phyloP scores from a whole-genome alignment of 73 alveolate species.

The Halteria grandinella region DNA sequence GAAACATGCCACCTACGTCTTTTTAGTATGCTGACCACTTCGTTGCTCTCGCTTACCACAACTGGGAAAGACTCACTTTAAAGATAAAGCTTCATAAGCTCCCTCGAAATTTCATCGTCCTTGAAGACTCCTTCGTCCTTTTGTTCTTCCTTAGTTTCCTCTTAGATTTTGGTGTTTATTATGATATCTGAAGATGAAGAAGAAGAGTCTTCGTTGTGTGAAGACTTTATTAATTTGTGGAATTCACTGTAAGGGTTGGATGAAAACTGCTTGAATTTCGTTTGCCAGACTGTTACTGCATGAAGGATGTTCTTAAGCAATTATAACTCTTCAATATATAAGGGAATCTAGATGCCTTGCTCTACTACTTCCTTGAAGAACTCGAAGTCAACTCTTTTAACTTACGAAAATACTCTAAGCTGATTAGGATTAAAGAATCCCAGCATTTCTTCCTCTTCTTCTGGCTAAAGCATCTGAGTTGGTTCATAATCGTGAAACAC shows the following conservation, averaged over 20 bases:
- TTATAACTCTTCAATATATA: conserved; percentile 37
- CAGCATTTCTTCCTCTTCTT: neutral
- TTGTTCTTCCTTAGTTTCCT: neutral
- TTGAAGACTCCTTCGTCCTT: neutral
- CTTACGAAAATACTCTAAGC: neutral
- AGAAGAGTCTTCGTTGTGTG: neutral
- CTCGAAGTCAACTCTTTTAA: neutral
- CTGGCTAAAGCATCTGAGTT: neutral
- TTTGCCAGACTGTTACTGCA: conserved; percentile 11
- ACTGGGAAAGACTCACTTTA: conserved; percentile 59
- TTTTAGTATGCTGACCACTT: conserved; percentile 4
- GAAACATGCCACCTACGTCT: conserved; percentile 47
- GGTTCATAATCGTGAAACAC: conserved; percentile 59
- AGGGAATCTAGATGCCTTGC: conserved; percentile 35
- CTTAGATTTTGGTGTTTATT: neutral
- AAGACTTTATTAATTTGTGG: neutral
- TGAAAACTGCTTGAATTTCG: neutral
- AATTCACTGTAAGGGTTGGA: neutral
- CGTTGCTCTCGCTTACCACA: conserved; percentile 28
- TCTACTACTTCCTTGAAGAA: neutral
- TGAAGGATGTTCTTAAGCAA: neutral
- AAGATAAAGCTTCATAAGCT: conserved; percentile 24
- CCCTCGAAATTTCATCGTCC: neutral
- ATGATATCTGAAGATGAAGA: neutral
- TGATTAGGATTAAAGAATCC: neutral